These are phyloP conservation scores for Populus hybrid DNA, from an alignment of 441 rosid species.

Conservation along the genomic window DNA sequence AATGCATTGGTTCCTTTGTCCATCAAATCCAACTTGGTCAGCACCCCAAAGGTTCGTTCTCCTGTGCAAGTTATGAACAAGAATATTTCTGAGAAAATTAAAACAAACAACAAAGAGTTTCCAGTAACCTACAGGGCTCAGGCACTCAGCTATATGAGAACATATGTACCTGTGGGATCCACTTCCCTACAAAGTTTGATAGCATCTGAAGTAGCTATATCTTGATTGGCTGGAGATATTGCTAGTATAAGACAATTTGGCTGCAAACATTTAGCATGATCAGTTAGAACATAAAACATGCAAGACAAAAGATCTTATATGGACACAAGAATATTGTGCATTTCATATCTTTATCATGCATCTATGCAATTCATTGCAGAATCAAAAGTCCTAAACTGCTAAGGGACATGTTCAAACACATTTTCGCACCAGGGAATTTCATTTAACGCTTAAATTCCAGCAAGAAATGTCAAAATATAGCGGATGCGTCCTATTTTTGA, in stretches of 20 bases:
- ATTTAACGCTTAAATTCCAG: neutral
- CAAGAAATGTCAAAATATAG: neutral
- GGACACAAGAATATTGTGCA: neutral
- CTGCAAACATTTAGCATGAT: constrained; percentile 33
- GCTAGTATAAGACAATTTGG: constrained; percentile 88
- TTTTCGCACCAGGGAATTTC: neutral
- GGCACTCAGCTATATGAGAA: neutral
- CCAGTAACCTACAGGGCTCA: neutral
- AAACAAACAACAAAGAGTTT: constrained; percentile 7
- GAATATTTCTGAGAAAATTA: neutral
- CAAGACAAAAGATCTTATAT: neutral
- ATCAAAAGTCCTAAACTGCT: neutral
- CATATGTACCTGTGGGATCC: constrained; percentile 70
- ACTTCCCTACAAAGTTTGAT: constrained; percentile 92
- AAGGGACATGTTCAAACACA: neutral
- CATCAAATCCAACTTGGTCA: constrained; percentile 93
- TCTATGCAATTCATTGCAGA: neutral
- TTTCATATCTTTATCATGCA: neutral
- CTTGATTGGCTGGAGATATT: constrained; percentile 28
- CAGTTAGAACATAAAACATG: neutral
- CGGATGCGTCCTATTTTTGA: neutral
- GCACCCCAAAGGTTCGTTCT: constrained; percentile 85
- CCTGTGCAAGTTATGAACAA: constrained; percentile 35
- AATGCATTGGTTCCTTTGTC: constrained; percentile 91
- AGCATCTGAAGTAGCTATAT: constrained; percentile 98